Base-by-base conservation (phyloP, 257 asterid species). In the Oldenlandia corymbosa region DNA sequence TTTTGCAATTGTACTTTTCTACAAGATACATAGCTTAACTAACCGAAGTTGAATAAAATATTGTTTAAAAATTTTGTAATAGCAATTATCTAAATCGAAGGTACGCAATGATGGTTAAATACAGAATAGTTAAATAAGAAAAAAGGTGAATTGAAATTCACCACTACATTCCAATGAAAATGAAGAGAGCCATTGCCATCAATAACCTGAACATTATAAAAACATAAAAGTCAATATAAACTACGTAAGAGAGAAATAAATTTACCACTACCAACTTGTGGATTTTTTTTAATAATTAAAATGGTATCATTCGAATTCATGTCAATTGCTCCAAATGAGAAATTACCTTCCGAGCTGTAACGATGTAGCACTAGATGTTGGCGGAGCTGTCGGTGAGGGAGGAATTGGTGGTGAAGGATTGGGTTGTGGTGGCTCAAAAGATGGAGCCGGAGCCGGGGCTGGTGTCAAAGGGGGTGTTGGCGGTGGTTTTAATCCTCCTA, bases 401-500 rank as follows among this genome's bases (percentile, higher is more conserved):
- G 73, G 66, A 0, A 70, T 17, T 36, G 79, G 71, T 2, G 23
- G 46, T 2, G 68, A 63, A 32, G 80, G 64, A 55, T 26, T 56
- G 26, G 78, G 64, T 4, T 71, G 65, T 37, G 81, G 74, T 74
- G n/a, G 10, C 41, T n/a, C n/a, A n/a, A n/a, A n/a, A n/a, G n/a
- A n/a, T 17, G 74, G 28, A 24, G 46, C 4, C 5, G 50, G 50
- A 14, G 20, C 21, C 8, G 57, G 14, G 23, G 73, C 67, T 6
- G 23, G 52, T 0, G 65, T 61, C 16, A 77, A 59, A 10, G 79
- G 72, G 0, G 79, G 79, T 6, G 70, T 12, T 34, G 81, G 83
- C 3, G 82, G 79, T 2, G 76, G 50, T 9, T 73, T 76, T 7
- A 84, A 60, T 4, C 34, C 34, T 48, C 91, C 91, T 84, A 26